Conservation (phyloP, 179 eudicot species). For the Spergularia azorica region DNA sequence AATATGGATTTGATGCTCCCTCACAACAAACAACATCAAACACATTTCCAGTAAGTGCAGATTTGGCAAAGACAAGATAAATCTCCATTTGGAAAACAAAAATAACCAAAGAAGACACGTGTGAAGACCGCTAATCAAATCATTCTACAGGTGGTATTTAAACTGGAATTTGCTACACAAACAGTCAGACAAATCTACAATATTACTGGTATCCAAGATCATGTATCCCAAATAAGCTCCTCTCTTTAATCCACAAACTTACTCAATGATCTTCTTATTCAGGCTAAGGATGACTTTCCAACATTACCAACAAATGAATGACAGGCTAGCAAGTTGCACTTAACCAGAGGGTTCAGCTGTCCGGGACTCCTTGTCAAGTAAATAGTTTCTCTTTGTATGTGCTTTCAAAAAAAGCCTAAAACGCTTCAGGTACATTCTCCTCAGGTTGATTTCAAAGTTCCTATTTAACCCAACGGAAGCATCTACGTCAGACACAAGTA, state of each 20-base stretch:
- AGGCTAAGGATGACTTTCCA: too few relatives aligned
- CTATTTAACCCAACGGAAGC: neutral
- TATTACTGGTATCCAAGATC: neutral
- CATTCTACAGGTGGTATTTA: too few relatives aligned
- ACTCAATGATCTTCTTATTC: too few relatives aligned
- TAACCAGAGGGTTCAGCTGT: neutral
- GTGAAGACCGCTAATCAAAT: too few relatives aligned
- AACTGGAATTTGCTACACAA: neutral
- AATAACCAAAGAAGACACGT: too few relatives aligned
- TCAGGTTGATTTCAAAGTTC: neutral
- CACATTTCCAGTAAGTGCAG: neutral
- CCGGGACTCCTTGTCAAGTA: neutral
- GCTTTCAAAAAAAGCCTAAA: neutral
- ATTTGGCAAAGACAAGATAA: neutral
- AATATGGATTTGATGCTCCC: constrained; percentile 1
- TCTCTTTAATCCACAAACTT: too few relatives aligned
- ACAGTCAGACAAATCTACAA: neutral
- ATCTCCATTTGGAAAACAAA: too few relatives aligned
- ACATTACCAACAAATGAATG: neutral
- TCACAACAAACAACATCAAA: neutral
- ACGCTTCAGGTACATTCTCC: neutral
- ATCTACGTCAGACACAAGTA: neutral
- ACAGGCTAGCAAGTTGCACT: neutral
- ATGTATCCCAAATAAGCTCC: neutral
- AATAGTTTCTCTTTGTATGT: neutral